Percentiles rank a stretch among this genome's conserved stretches.
Conservation (phyloP, 1,284 basidiomycete genomes). For the Leucoagaricus sp. region DNA sequence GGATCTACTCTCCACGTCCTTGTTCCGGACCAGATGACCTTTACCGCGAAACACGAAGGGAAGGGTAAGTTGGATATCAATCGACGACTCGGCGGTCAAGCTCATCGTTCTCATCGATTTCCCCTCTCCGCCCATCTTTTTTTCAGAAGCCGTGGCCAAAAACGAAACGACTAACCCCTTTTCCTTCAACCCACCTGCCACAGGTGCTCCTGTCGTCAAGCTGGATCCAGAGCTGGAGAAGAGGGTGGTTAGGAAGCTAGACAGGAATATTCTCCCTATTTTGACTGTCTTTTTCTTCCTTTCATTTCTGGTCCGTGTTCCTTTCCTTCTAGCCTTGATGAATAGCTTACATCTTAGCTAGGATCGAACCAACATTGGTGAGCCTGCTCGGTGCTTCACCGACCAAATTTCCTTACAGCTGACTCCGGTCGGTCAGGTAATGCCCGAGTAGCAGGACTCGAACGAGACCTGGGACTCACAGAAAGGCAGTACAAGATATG, state of each 20-base stretch:
- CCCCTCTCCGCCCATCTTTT: background rate
- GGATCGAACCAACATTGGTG: conserved; percentile 38
- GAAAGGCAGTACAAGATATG: conserved; percentile 46
- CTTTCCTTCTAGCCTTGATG: background rate
- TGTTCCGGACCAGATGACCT: background rate
- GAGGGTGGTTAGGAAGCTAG: conserved; percentile 29
- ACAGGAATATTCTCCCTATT: conserved; percentile 31
- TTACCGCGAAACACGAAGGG: background rate
- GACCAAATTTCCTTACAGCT: too few species aligned
- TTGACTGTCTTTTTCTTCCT: conserved; percentile 47
- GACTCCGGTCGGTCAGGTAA: conserved; percentile 35
- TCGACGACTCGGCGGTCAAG: background rate
- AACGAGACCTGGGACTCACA: conserved; percentile 46
- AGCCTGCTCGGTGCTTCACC: background rate
- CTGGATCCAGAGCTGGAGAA: conserved; percentile 7
- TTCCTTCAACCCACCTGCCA: background rate
- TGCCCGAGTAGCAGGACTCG: conserved; percentile 57
- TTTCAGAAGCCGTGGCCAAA: background rate
- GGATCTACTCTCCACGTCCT: background rate
- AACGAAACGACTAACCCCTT: background rate
- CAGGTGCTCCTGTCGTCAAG: background rate
- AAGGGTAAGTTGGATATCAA: background rate
- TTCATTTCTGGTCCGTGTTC: conserved; percentile 43
- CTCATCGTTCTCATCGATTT: background rate
- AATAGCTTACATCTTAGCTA: conserved; percentile 15